Base-by-base conservation (phyloP, 345 rosid species). In the Rhizophora mangle region DNA sequence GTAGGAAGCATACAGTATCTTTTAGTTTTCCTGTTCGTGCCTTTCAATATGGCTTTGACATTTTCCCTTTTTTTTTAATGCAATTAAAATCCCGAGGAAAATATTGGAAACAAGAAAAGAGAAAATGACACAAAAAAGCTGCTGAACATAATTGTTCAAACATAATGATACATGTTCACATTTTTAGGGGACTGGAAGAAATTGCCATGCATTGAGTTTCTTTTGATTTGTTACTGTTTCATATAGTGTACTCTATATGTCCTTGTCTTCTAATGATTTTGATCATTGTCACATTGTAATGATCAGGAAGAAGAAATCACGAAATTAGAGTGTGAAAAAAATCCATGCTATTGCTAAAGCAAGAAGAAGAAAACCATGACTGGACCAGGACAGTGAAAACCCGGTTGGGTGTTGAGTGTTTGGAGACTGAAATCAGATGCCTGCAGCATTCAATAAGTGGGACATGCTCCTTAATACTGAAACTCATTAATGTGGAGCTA, bases 301-400 rank as follows among this genome's bases (percentile, higher is more conserved):
- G 39, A 75, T 65, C 72, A 94, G 98, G 95, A 91, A 46, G 95
- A 89, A 89, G 96, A 89, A 78, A 74, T 78, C 32, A 64, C 78
- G 22, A 94, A 87, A 77, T 71, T 85, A 65, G 98, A 94, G 82
- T 85, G 75, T 54, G 86, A 82, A 81, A 91, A 77, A 94, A 91
- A 73, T 79, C 79, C 36, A 69, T 63, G 54, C 73, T 91, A 68
- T 87, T 91, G 68, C 90, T 76, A 69, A 88, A 74, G 80, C 96
- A 77, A 74, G 89, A 87, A 76, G 88, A 84, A 21, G 96, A 86
- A 81, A 76, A 81, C 74, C 69, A 68, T 47, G 88, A 87, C 46
- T 71, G 73, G 83, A 64, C 65, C 77, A 91, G 82, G 86, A 84
- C 65, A 24, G 96, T 88, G 62, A 94, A 87, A 82, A 83, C 81